phyloP scores from a whole-genome alignment of 1,139 yeast genomes.

The Yamadazyma epiphylla region DNA sequence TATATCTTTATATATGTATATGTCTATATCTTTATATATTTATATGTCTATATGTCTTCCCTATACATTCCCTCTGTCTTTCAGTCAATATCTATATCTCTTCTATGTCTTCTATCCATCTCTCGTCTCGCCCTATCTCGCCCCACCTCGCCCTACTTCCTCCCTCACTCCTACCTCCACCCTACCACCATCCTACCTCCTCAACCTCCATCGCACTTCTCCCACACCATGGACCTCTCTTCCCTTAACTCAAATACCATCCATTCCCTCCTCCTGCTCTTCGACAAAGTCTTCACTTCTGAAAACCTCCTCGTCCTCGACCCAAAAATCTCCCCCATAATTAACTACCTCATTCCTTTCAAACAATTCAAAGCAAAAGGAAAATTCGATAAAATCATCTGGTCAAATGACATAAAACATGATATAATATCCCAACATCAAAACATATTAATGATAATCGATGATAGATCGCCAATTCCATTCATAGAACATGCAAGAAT shows the following conservation, averaged over 20 bases:
- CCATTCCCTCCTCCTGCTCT: slow-evolving; percentile 19
- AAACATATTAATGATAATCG: slow-evolving; percentile 36
- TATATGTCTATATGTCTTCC: no score
- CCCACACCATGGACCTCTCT: slow-evolving; percentile 6
- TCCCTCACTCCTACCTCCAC: no score
- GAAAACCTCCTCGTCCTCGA: slow-evolving; percentile 55
- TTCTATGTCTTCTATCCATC: no score
- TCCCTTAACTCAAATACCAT: slow-evolving; percentile 18
- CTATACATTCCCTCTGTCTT: no score
- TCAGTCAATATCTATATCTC: no score
- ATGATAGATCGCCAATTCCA: slow-evolving; percentile 16
- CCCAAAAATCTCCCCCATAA: slow-evolving; percentile 46
- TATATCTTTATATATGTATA: no score
- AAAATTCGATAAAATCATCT: slow-evolving; percentile 55
- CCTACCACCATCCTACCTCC: no score
- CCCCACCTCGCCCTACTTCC: no score
- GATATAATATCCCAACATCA: slow-evolving; percentile 15
- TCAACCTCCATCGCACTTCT: no score
- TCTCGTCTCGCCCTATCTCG: no score
- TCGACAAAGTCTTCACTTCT: slow-evolving; percentile 24
- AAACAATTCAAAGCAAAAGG: slow-evolving; percentile 52
- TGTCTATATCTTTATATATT: no score
- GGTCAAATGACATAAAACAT: slow-evolving; percentile 42
- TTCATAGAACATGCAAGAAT: slow-evolving; percentile 11
- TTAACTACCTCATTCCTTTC: slow-evolving; percentile 63